phyloP scores from a whole-genome alignment of 2,329 filamentous ascomycete genomes.

The Thelonectria olida region DNA sequence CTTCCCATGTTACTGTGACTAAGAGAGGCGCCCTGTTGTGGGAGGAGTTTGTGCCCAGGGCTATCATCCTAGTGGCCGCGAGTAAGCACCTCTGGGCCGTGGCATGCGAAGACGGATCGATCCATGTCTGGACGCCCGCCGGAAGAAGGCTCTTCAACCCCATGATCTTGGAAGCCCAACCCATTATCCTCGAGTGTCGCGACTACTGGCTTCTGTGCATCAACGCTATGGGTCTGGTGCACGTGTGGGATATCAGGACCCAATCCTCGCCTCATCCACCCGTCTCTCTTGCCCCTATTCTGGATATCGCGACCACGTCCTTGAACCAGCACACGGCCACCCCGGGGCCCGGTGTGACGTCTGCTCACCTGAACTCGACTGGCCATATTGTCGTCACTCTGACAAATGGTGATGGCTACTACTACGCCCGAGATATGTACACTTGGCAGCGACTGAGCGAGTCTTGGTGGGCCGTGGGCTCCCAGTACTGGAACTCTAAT shows the following conservation, averaged over 20 bases:
- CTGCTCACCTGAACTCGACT: conserved; percentile 87
- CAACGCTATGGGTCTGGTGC: conserved; percentile 85
- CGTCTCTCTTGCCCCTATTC: conserved; percentile 84
- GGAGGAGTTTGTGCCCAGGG: conserved; percentile 91
- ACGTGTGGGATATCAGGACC: conserved; percentile 92
- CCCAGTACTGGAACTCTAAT: conserved; percentile 98
- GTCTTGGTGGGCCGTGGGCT: conserved; percentile 97
- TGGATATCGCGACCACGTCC: conserved; percentile 85
- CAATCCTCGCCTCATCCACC: conserved; percentile 89
- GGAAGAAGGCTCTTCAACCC: conserved; percentile 87
- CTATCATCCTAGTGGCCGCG: conserved; percentile 89
- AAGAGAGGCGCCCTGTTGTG: conserved; percentile 85
- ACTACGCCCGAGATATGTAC: conserved; percentile 86
- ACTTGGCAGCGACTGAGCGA: conserved; percentile 97
- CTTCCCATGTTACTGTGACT: conserved; percentile 82
- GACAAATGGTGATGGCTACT: conserved; percentile 93
- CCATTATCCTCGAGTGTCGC: conserved; percentile 91
- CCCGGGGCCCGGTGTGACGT: conserved; percentile 84
- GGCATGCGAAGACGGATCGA: conserved; percentile 89
- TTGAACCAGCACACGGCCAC: conserved; percentile 80
- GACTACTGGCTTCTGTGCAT: conserved; percentile 91
- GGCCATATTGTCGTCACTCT: conserved; percentile 90
- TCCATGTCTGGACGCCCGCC: conserved; percentile 93
- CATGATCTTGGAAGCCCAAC: conserved; percentile 88
- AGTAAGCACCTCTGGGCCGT: conserved; percentile 92